These are phyloP conservation scores for Rusavskia elegans DNA, from an alignment of 495 filamentous ascomycete genomes.

Conservation along the genomic window DNA sequence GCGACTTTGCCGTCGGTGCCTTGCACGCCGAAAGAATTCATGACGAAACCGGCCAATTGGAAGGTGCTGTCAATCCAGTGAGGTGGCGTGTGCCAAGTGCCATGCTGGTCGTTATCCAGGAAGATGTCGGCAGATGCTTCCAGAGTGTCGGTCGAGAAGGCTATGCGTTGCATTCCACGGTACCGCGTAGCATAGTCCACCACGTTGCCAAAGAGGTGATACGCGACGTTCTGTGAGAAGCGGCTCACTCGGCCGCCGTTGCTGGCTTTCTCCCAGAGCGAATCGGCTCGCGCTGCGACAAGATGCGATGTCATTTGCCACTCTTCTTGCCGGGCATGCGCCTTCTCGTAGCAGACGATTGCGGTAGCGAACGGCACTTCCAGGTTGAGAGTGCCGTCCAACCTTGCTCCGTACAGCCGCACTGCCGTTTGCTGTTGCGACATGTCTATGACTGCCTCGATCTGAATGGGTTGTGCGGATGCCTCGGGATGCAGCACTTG, in stretches of 20 bases:
- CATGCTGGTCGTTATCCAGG: conserved; percentile 33
- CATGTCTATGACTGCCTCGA: background rate
- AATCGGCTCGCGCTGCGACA: conserved; percentile 27
- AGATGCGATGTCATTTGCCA: conserved; percentile 27
- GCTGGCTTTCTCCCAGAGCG: conserved; percentile 21
- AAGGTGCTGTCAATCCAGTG: conserved; percentile 43
- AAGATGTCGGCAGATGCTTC: conserved; percentile 17
- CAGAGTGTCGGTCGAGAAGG: conserved; percentile 12
- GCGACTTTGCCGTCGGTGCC: too few species aligned
- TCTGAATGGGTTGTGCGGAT: background rate
- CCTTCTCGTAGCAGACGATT: background rate
- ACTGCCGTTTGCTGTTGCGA: background rate
- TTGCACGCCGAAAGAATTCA: conserved; percentile 23
- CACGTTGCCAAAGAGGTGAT: conserved; percentile 48
- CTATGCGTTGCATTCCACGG: conserved; percentile 34
- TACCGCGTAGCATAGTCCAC: conserved; percentile 48
- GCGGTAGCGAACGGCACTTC: background rate
- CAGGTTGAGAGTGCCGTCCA: background rate
- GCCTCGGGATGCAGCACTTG: background rate
- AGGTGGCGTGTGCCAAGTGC: conserved; percentile 24
- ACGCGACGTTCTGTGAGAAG: conserved; percentile 13
- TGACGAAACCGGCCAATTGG: conserved; percentile 49
- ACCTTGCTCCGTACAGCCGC: background rate
- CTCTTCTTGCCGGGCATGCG: background rate
- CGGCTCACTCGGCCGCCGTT: conserved; percentile 2